Conservation (phyloP, 345 rosid genomes). For the Eucalyptus marginata region DNA sequence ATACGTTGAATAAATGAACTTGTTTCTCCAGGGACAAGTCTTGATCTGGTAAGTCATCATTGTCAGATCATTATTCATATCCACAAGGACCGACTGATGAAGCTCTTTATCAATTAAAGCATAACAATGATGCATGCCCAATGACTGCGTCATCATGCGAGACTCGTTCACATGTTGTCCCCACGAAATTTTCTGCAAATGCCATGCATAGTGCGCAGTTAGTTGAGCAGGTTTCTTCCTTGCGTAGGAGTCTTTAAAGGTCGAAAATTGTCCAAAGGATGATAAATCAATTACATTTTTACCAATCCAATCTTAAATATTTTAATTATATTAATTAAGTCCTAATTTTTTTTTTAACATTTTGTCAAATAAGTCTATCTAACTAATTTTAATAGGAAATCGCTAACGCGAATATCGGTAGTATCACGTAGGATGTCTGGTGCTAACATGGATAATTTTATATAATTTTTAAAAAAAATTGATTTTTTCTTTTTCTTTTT, state of each 20-base stretch:
- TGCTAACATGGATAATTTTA: no score
- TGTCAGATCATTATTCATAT: not conserved
- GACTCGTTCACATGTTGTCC: not conserved
- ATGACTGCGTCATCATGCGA: not conserved
- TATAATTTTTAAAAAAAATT: no score
- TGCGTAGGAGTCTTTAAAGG: not conserved
- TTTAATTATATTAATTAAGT: no score
- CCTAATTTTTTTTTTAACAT: no score
- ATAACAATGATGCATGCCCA: not conserved
- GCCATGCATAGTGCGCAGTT: not conserved
- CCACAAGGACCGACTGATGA: not conserved
- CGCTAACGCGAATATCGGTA: accelerated
- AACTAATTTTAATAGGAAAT: no score
- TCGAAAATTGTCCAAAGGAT: no score
- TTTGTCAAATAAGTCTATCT: accelerated
- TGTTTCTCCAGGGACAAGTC: not conserved
- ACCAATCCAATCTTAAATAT: no score
- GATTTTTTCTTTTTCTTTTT: no score
- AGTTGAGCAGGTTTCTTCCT: not conserved
- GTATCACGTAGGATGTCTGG: no score
- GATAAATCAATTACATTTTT: no score
- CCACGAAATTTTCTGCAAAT: not conserved
- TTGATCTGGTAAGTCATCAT: not conserved
- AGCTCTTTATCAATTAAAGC: not conserved
- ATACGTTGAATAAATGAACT: not conserved